A percentile compares a stretch with the other conserved stretches of the same genome.
These are phyloP conservation scores for Aspergillaceae sp. DNA, from an alignment of 2,329 filamentous ascomycete genomes.

Conservation along the genomic window DNA sequence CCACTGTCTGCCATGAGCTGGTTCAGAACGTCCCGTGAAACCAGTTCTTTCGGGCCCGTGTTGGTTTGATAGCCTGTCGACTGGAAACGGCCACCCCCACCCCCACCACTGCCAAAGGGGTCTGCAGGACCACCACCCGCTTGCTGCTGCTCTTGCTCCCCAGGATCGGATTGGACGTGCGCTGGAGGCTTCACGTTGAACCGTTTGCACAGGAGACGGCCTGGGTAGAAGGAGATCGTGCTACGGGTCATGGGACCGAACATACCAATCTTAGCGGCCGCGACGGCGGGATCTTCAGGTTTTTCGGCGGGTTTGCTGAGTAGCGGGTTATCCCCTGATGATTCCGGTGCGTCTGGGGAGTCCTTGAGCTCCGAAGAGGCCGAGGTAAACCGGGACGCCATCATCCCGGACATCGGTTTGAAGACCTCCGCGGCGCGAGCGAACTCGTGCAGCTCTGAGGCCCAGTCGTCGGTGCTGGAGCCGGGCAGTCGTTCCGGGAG, in stretches of 20 bases:
- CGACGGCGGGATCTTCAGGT: slow-evolving; percentile 66
- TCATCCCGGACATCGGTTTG: slow-evolving; percentile 80
- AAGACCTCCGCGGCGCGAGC: slow-evolving; percentile 68
- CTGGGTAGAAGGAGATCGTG: slow-evolving; percentile 64
- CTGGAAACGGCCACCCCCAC: slow-evolving; percentile 20
- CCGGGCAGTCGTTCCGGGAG: slow-evolving; percentile 49
- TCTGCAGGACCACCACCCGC: slow-evolving; percentile 13
- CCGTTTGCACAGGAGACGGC: slow-evolving; percentile 80
- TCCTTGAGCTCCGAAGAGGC: slow-evolving; percentile 31
- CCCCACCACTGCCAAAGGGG: slow-evolving; percentile 11
- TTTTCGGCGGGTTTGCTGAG: slow-evolving; percentile 47
- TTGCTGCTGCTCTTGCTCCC: slow-evolving; percentile 27
- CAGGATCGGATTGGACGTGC: slow-evolving; percentile 52
- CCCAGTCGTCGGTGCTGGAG: slow-evolving; percentile 61
- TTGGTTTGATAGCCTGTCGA: slow-evolving; percentile 24
- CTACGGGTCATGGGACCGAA: slow-evolving; percentile 80
- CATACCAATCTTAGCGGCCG: slow-evolving; percentile 85
- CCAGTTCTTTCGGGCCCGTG: slow-evolving; percentile 35
- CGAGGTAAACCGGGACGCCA: slow-evolving; percentile 88
- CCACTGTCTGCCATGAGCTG: slow-evolving; percentile 44
- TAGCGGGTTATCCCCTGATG: slow-evolving; percentile 23
- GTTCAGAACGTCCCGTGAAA: slow-evolving; percentile 48
- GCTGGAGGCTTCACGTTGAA: slow-evolving; percentile 78
- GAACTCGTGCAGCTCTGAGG: slow-evolving; percentile 73
- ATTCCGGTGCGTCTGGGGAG: slow-evolving; percentile 29